A percentile compares a stretch with the other conserved stretches of the same genome.
Evolutionary conservation across 2,329 filamentous ascomycete species (phyloP).

Genomic region (Apiospora marii): DNA sequence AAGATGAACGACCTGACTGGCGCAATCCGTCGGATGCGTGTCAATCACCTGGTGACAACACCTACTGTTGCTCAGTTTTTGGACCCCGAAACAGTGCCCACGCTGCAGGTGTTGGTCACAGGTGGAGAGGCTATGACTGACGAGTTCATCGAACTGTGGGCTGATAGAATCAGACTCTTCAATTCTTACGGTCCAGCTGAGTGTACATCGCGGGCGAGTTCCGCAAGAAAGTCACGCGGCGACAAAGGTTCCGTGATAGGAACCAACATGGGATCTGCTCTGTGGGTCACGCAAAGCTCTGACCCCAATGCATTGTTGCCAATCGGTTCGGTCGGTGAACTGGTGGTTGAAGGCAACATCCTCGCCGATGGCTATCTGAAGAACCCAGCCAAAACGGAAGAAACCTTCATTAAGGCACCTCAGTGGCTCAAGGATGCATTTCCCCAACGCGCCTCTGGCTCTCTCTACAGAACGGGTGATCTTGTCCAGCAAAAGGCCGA

Average conservation of each 20-base stretch:
- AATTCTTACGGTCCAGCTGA: background rate
- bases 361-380: slow-evolving; percentile 42
- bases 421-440: slow-evolving; percentile 19
- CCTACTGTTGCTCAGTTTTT: slow-evolving; percentile 18
- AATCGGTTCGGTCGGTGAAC: slow-evolving; percentile 27
- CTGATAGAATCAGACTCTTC: background rate
- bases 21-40: background rate
- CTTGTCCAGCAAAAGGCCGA: slow-evolving; percentile 38
- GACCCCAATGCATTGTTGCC: slow-evolving; percentile 24
- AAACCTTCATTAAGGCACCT: slow-evolving; percentile 36
- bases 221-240: background rate
- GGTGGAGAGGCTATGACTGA: slow-evolving; percentile 1
- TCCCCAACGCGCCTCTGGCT: slow-evolving; percentile 27
- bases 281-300: slow-evolving; percentile 26
- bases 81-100: slow-evolving; percentile 2
- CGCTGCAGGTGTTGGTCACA: background rate
- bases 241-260: slow-evolving; percentile 4
- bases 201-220: background rate
- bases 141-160: background rate
- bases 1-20: background rate
- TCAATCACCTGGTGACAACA: background rate
- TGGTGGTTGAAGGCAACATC: slow-evolving; percentile 28
- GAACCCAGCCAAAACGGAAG: slow-evolving; percentile 30
- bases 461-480: slow-evolving; percentile 30
- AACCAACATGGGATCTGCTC: slow-evolving; percentile 15